Evolutionary conservation across 345 rosid genomes (phyloP), one percentile per base, ranked within the genome.

Genomic region (Mangifera indica): DNA sequence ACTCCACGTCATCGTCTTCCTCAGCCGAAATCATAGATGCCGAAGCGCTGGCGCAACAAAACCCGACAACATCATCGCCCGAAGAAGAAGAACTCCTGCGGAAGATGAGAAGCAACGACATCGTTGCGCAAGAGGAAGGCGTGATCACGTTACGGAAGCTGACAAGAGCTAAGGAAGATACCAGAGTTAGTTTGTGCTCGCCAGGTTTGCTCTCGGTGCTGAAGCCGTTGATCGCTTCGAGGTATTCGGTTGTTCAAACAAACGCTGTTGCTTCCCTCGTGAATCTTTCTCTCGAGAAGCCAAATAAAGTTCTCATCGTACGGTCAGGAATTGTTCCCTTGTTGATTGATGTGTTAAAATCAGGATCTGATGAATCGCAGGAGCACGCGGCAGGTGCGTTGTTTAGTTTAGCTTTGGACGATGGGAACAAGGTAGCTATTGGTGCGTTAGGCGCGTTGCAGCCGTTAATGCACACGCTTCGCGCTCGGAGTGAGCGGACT

Each of bases 361-460:
- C 92, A 10, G 96, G 97, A 18, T 85, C 85, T 3, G 74, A 80
- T 6, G 96, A 93, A 61, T 79, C 97, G 11, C 92, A 86, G 66
- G 92, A 89, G 25, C 98, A 91, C 73, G 98, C 92, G 0, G 79
- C 88, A 6, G 98, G 93, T 5, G 89, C 90, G n/a, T 59, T 93
- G 37, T 93, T 93, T 66, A 91, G 98, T 51, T 78, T 93, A 61
- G 87, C 97, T 20, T 75, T 91, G 12, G 96, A 93, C 22, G 92
- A 91, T 44, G 87, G 88, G 71, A 93, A 87, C 75, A 89, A 88
- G 76, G 89, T 88, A 84, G 96, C 92, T 37, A 89, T 91, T 8
- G 97, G 93, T 24, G 97, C 87, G 12, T 75, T 93, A 42, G 97
- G 98, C 7, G 98, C 93, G 45, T 74, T 91, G 62, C 93, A 86